Percentiles rank a stretch among this genome's conserved stretches.
These are phyloP conservation scores for Bipolaris victoriae DNA, from an alignment of 2,329 filamentous ascomycete genomes.

Conservation along the genomic window DNA sequence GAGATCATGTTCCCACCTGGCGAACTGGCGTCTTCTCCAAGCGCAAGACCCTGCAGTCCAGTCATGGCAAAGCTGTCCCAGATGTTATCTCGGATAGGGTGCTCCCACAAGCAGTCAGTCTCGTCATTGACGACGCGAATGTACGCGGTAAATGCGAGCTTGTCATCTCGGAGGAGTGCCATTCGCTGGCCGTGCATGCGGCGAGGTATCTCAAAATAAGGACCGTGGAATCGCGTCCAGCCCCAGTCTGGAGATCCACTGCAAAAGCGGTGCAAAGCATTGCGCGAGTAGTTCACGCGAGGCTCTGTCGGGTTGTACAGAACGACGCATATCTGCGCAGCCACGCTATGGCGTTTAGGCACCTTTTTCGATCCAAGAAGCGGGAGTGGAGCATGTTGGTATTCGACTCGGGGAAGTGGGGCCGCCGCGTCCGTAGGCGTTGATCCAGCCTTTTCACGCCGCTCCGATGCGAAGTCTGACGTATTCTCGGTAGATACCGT, in stretches of 20 bases:
- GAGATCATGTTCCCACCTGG: conserved; percentile 56
- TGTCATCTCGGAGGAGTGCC: conserved; percentile 65
- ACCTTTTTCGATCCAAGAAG: conserved; percentile 41
- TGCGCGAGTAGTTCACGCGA: conserved; percentile 62
- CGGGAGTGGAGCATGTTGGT: conserved; percentile 47
- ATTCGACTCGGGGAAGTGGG: conserved; percentile 15
- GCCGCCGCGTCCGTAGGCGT: conserved; percentile 2
- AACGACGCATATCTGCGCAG: conserved; percentile 67
- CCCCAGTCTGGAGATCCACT: conserved; percentile 66
- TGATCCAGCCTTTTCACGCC: conserved; percentile 5
- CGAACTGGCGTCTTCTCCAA: conserved; percentile 38
- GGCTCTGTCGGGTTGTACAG: conserved; percentile 69
- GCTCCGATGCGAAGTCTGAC: conserved; percentile 1
- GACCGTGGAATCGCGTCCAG: conserved; percentile 67
- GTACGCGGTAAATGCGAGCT: conserved; percentile 66
- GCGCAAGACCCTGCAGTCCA: conserved; percentile 58
- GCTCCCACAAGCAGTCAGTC: conserved; percentile 67
- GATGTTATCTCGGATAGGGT: conserved; percentile 59
- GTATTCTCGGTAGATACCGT: background rate
- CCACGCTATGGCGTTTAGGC: conserved; percentile 52
- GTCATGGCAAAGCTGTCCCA: conserved; percentile 65
- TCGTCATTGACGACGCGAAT: conserved; percentile 66
- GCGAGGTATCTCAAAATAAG: conserved; percentile 63
- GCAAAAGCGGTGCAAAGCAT: conserved; percentile 65
- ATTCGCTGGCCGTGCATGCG: conserved; percentile 64